Conservation (phyloP, 2,329 filamentous ascomycete genomes). For the Sarocladium kiliense region DNA sequence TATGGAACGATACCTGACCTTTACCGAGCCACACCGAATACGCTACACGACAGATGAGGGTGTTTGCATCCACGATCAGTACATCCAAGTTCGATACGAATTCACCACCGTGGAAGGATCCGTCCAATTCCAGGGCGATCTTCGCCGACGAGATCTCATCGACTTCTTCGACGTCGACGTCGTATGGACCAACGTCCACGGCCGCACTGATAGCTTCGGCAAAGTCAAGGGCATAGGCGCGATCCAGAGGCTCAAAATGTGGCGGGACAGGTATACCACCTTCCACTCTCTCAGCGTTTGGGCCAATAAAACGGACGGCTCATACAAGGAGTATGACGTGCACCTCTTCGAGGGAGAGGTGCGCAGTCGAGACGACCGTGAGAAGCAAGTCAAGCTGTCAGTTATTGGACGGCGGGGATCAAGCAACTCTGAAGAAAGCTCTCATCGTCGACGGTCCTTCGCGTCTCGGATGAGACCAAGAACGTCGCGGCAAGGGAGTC, state of each 20-base stretch:
- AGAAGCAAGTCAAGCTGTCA: slow-evolving; percentile 38
- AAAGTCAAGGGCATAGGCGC: slow-evolving; percentile 45
- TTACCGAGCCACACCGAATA: slow-evolving; percentile 42
- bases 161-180: slow-evolving; percentile 49
- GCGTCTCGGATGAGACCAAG: slow-evolving; percentile 36
- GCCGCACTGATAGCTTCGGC: slow-evolving; percentile 44
- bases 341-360: slow-evolving; percentile 42
- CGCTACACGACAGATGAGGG: slow-evolving; percentile 43
- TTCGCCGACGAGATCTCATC: slow-evolving; percentile 41
- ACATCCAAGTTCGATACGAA: slow-evolving; percentile 43
- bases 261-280: slow-evolving; percentile 42
- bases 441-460: slow-evolving; percentile 37
- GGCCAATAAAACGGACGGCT: slow-evolving; percentile 40
- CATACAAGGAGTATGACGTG: slow-evolving; percentile 43
- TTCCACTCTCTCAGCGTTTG: slow-evolving; percentile 43
- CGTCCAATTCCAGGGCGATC: slow-evolving; percentile 42
- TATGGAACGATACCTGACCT: slow-evolving; percentile 44
- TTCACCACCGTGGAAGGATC: slow-evolving; percentile 44
- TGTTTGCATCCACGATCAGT: slow-evolving; percentile 41
- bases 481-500: slow-evolving; percentile 15
- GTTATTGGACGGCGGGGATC: slow-evolving; percentile 32
- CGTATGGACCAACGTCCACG: slow-evolving; percentile 45
- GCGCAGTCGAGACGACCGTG: slow-evolving; percentile 39
- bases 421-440: slow-evolving; percentile 31
- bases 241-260: slow-evolving; percentile 47